A percentile compares a stretch with the other conserved stretches of the same genome.
These are phyloP conservation scores for Sergeia podlipaevii DNA, from an alignment of 208 protist genomes.

Conservation along the genomic window DNA sequence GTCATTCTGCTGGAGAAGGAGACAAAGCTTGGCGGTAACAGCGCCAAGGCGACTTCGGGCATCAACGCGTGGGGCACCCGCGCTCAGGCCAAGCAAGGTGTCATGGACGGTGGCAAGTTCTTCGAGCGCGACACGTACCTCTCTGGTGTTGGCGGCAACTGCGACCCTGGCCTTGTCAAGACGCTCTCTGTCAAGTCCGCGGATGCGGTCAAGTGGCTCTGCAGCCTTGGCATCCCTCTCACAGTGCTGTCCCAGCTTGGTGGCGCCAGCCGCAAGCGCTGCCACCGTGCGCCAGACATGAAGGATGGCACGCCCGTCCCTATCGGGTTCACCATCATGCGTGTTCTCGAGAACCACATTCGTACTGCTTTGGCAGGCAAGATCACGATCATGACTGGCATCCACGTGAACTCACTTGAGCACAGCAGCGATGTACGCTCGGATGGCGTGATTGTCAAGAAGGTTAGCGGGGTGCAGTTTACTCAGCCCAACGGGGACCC, in stretches of 20 bases:
- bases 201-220: slow-evolving; percentile 79
- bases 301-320: slow-evolving; percentile 75
- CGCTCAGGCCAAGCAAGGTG: slow-evolving; percentile 67
- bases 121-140: slow-evolving; percentile 82
- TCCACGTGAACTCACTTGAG: slow-evolving; percentile 41
- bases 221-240: slow-evolving; percentile 77
- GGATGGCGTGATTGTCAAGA: slow-evolving; percentile 33
- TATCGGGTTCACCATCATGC: slow-evolving; percentile 91
- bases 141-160: slow-evolving; percentile 61
- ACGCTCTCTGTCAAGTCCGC: slow-evolving; percentile 74
- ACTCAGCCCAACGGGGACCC: slow-evolving; percentile 7
- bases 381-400: slow-evolving; percentile 67
- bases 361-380: slow-evolving; percentile 33
- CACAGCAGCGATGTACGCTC: slow-evolving; percentile 18
- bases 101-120: slow-evolving; percentile 66
- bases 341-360: slow-evolving; percentile 75
- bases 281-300: slow-evolving; percentile 77
- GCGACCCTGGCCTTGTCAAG: slow-evolving; percentile 76
- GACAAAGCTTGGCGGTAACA: slow-evolving; percentile 91
- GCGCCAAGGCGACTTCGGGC: slow-evolving; percentile 95
- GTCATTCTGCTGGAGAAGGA: slow-evolving; percentile 93
- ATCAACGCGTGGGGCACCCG: slow-evolving; percentile 93
- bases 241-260: slow-evolving; percentile 87
- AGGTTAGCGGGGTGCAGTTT: slow-evolving; percentile 47
- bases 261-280: slow-evolving; percentile 82